Evolutionary conservation across 2,329 filamentous ascomycete genomes (phyloP), one percentile per base, ranked within the genome.

Genomic region (Paraphaeosphaeria sporulosa): DNA sequence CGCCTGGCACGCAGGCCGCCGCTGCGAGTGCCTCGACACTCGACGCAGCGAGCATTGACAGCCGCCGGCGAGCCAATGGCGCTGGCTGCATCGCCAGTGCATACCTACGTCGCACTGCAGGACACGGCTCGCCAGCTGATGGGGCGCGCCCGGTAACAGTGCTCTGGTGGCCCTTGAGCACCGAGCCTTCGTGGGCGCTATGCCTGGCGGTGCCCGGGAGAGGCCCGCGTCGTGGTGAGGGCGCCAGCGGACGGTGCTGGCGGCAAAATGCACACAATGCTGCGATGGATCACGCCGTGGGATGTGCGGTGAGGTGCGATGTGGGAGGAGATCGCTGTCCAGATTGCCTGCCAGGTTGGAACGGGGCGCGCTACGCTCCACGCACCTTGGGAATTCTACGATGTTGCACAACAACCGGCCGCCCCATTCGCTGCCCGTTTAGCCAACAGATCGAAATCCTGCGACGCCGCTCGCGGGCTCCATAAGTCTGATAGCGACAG

Each of bases 371-470:
- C 44, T 57, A 43, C 61, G 66, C 64, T 47, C 65, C 57, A 58
- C 68, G 57, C 66, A 58, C 62, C 53, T 59, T 61, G 66, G 68
- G 67, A 70, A 71, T 71, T 73, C 73, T 73, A 75, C 72, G 67
- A 74, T 64, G 71, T 73, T 73, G 67, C 71, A 75, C 74, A 60
- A 64, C 64, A 61, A 64, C 56, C 60, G 59, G 48, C 58, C 55
- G 54, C 64, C 61, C 64, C 62, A 67, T 67, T 68, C 62, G 64
- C 62, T 53, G 43, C 60, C 64, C 59, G 59, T 70, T 71, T 69
- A 72, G 71, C 71, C 67, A 72, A 53, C 38, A 30, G 25, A 43
- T 15, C 38, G 64, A 46, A 61, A 56, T 53, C 58, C 55, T 51
- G 42, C 53, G 30, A 32, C 8, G 30, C 30, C 30, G 30, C 30